Percentiles rank a stretch among this genome's conserved stretches.
phyloP scores from a whole-genome alignment of 495 filamentous ascomycete genomes.

The Penicillium salamii region DNA sequence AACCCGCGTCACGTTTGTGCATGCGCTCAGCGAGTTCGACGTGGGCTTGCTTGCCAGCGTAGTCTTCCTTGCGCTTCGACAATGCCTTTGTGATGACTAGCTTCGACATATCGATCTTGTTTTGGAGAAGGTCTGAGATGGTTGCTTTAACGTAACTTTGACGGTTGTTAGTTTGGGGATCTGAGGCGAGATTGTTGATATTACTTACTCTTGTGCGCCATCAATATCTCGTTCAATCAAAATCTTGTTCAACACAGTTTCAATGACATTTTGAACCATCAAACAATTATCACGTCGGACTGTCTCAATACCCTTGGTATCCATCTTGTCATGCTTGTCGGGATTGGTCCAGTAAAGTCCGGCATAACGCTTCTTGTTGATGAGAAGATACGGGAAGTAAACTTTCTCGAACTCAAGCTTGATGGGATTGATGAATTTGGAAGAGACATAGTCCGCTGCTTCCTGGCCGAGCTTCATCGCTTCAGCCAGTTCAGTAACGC shows the following conservation, averaged over 20 bases:
- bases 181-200: background rate
- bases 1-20: slow-evolving; percentile 93
- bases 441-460: slow-evolving; percentile 80
- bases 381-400: slow-evolving; percentile 95
- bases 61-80: slow-evolving; percentile 64
- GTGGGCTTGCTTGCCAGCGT: slow-evolving; percentile 89
- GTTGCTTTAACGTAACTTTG: slow-evolving; percentile 91
- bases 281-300: slow-evolving; percentile 95
- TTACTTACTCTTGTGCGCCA: slow-evolving; percentile 85
- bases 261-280: slow-evolving; percentile 93
- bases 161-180: slow-evolving; percentile 14
- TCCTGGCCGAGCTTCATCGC: slow-evolving; percentile 95
- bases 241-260: slow-evolving; percentile 93
- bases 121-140: slow-evolving; percentile 92
- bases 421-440: slow-evolving; percentile 92
- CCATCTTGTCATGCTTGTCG: slow-evolving; percentile 98
- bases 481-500: slow-evolving; percentile 74
- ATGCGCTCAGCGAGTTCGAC: slow-evolving; percentile 92
- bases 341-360: slow-evolving; percentile 95
- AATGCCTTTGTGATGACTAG: slow-evolving; percentile 98
- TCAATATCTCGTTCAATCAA: slow-evolving; percentile 87
- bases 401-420: slow-evolving; percentile 99
- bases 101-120: slow-evolving; percentile 98
- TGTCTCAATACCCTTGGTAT: slow-evolving; percentile 98
- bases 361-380: slow-evolving; percentile 99